Conservation (phyloP, 2,329 filamentous ascomycete genomes). For the Ramularia endophylla region DNA sequence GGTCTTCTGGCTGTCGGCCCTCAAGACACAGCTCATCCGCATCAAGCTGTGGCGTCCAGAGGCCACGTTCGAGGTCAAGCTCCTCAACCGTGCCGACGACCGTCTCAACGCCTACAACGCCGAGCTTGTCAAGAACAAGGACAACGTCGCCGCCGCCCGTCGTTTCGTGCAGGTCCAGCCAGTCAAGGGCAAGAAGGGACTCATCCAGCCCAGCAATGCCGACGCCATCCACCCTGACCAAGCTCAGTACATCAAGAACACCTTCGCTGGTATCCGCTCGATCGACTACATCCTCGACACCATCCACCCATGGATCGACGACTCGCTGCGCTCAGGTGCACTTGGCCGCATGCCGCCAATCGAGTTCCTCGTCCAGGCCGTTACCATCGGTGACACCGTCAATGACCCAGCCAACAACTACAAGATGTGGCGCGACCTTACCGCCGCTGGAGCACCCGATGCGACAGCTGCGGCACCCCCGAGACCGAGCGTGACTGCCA, state of each 20-base stretch:
- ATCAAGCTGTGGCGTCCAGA: conserved; percentile 28
- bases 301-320: conserved; percentile 21
- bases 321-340: conserved; percentile 10
- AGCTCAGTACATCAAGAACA: conserved; percentile 18
- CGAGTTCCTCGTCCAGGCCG: conserved; percentile 27
- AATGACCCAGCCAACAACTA: conserved; percentile 22
- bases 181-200: conserved; percentile 13
- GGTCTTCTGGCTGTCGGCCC: conserved; percentile 15
- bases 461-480: too few species aligned
- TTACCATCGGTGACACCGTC: conserved; percentile 15
- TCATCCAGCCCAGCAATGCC: conserved; percentile 6
- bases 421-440: conserved; percentile 15
- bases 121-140: conserved; percentile 16
- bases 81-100: conserved; percentile 20
- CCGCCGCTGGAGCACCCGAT: too few species aligned
- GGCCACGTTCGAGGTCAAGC: conserved; percentile 25
- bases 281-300: conserved; percentile 20
- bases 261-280: conserved; percentile 12
- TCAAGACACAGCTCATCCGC: conserved; percentile 23
- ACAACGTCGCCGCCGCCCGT: conserved; percentile 14
- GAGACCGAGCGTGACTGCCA: too few species aligned
- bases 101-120: conserved; percentile 20
- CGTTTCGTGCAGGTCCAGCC: conserved; percentile 8
- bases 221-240: conserved; percentile 18
- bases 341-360: conserved; percentile 25